phyloP scores from a whole-genome alignment of 2,329 filamentous ascomycete species.

The Stemphylium vesicarium region DNA sequence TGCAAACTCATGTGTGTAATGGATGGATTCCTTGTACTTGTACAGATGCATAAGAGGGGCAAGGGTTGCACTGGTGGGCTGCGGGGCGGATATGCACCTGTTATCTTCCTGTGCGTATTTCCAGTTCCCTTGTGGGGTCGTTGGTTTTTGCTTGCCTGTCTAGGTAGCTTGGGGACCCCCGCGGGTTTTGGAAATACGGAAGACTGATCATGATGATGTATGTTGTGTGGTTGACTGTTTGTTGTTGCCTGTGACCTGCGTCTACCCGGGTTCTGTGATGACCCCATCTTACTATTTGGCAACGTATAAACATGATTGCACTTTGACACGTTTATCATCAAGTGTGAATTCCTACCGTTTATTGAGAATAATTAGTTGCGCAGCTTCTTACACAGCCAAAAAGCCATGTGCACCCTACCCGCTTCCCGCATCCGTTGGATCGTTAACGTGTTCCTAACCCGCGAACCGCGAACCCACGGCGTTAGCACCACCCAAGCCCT shows the following conservation, averaged over 20 bases:
- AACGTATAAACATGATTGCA: no score
- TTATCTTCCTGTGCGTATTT: slow-evolving; percentile 1
- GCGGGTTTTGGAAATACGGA: slow-evolving; percentile 4
- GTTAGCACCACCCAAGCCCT: slow-evolving; percentile 8
- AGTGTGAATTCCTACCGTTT: no score
- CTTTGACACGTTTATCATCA: no score
- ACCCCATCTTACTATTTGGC: no score
- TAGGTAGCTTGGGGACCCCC: background rate
- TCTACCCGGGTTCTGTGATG: background rate
- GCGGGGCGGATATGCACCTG: background rate
- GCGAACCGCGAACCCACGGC: background rate
- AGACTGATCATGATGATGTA: slow-evolving; percentile 5
- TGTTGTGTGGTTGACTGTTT: background rate
- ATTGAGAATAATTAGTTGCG: no score
- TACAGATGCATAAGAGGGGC: slow-evolving; percentile 28
- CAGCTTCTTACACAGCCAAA: no score
- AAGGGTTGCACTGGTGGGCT: slow-evolving; percentile 1
- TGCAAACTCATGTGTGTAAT: slow-evolving; percentile 24
- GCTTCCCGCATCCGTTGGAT: background rate
- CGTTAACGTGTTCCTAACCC: slow-evolving; percentile 7
- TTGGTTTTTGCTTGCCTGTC: background rate
- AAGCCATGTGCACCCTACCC: background rate
- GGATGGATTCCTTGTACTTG: slow-evolving; percentile 34
- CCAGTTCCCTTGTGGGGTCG: background rate
- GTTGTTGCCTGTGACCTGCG: background rate